These are phyloP conservation scores for Adansonia madagascariensis DNA, from an alignment of 441 rosid species.

Conservation along the genomic window DNA sequence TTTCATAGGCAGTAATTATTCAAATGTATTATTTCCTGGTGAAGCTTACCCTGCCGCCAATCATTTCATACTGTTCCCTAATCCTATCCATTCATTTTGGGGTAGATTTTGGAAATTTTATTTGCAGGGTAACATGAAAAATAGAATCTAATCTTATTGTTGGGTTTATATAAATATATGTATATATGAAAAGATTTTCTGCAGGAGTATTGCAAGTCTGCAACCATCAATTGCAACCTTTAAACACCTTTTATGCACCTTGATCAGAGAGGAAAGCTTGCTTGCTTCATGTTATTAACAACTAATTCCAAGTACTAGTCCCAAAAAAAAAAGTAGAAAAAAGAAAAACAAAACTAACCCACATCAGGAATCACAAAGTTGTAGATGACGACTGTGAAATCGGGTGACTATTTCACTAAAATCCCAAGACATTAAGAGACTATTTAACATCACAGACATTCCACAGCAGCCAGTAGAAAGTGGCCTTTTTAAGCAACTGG, in stretches of 20 bases:
- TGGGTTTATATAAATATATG: too few relatives aligned
- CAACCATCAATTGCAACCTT: neutral
- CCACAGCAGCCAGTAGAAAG: neutral
- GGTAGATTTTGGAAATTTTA: neutral
- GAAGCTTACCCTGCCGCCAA: too few relatives aligned
- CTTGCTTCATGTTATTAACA: neutral
- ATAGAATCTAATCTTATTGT: neutral
- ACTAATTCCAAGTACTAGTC: neutral
- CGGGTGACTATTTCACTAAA: neutral
- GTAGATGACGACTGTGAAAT: neutral
- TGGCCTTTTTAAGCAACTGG: constrained; percentile 45
- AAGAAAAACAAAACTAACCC: neutral
- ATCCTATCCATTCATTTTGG: too few relatives aligned
- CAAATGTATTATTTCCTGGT: too few relatives aligned
- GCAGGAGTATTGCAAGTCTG: neutral
- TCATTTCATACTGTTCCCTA: too few relatives aligned
- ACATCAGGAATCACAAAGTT: neutral
- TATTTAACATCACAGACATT: neutral
- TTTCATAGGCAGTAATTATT: too few relatives aligned
- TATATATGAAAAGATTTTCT: neutral
- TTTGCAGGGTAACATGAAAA: neutral
- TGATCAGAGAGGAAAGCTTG: neutral
- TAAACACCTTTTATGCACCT: too few relatives aligned
- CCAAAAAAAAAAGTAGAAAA: too few relatives aligned
- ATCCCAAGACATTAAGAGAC: neutral